phyloP scores from a whole-genome alignment of 2,329 filamentous ascomycete genomes.

The Iodosphaeria phyllophila region DNA sequence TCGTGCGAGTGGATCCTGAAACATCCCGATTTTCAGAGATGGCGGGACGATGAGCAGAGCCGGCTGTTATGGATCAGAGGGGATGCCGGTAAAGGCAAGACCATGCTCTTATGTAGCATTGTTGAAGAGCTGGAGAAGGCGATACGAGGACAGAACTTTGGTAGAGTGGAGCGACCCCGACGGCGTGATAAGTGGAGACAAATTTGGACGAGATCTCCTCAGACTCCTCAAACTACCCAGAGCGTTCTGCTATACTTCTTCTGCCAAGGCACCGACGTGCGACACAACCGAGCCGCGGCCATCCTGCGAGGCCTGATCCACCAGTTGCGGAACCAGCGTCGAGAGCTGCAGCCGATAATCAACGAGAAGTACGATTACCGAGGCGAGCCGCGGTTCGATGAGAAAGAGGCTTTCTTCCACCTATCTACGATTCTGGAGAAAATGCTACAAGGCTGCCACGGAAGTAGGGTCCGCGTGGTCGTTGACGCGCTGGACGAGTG shows the following conservation, averaged over 20 bases:
- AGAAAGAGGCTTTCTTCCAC: slow-evolving; percentile 17
- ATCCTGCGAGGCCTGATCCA: slow-evolving; percentile 15
- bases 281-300: slow-evolving; percentile 11
- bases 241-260: slow-evolving; percentile 12
- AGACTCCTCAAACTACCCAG: not conserved
- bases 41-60: not conserved
- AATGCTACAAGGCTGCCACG: slow-evolving; percentile 17
- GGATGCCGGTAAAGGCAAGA: slow-evolving; percentile 24
- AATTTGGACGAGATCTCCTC: no score
- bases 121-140: slow-evolving; percentile 13
- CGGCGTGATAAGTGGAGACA: no score
- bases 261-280: slow-evolving; percentile 13
- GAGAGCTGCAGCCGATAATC: slow-evolving; percentile 16
- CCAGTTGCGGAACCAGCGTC: slow-evolving; percentile 10
- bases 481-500: slow-evolving; percentile 31
- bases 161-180: no score
- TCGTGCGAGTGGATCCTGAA: not conserved
- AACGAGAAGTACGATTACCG: slow-evolving; percentile 12
- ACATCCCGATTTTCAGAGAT: not conserved
- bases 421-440: slow-evolving; percentile 18
- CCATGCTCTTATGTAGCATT: slow-evolving; percentile 21
- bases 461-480: slow-evolving; percentile 16
- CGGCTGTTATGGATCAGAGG: slow-evolving; percentile 4
- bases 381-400: slow-evolving; percentile 16
- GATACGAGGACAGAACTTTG: no score